Evolutionary conservation across 2,329 filamentous ascomycete genomes (phyloP).

Genomic region (Pestalotiopsis sp.): DNA sequence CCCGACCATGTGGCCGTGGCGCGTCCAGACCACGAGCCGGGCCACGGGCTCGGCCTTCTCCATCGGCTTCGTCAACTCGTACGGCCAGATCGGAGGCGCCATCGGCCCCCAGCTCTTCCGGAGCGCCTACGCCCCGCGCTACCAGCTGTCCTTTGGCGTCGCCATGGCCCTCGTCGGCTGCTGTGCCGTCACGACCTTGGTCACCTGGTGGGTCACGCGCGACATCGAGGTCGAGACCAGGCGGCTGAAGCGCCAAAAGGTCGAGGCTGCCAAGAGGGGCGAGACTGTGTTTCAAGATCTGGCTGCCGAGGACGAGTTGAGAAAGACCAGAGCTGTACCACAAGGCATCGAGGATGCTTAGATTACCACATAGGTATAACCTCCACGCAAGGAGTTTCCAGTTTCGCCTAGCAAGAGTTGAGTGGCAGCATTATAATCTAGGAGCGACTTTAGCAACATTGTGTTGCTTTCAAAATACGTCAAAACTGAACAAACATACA

Average conservation of each 20-base stretch:
- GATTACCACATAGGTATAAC: background rate
- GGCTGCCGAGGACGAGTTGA: background rate
- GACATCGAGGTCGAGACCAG: slow-evolving; percentile 47
- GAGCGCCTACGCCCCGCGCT: slow-evolving; percentile 46
- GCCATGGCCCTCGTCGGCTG: slow-evolving; percentile 46
- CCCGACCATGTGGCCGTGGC: slow-evolving; percentile 56
- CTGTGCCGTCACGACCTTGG: slow-evolving; percentile 41
- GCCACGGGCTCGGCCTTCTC: slow-evolving; percentile 52
- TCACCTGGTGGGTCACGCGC: slow-evolving; percentile 48
- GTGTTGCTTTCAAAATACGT: no score
- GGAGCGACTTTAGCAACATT: no score
- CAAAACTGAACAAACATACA: no score
- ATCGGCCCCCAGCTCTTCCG: slow-evolving; percentile 50
- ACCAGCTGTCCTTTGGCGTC: slow-evolving; percentile 43
- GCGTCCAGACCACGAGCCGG: slow-evolving; percentile 47
- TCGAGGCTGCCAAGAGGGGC: slow-evolving; percentile 41
- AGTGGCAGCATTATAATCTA: no score
- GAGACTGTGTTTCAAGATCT: slow-evolving; percentile 23
- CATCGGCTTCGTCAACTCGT: slow-evolving; percentile 52
- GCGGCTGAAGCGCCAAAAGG: slow-evolving; percentile 41
- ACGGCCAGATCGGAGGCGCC: slow-evolving; percentile 51
- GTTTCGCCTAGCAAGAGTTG: no score
- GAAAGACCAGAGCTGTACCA: background rate
- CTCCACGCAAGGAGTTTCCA: background rate
- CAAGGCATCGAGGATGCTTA: slow-evolving; percentile 3